phyloP scores from a whole-genome alignment of 106 monocot species.

The Allium cepa region DNA sequence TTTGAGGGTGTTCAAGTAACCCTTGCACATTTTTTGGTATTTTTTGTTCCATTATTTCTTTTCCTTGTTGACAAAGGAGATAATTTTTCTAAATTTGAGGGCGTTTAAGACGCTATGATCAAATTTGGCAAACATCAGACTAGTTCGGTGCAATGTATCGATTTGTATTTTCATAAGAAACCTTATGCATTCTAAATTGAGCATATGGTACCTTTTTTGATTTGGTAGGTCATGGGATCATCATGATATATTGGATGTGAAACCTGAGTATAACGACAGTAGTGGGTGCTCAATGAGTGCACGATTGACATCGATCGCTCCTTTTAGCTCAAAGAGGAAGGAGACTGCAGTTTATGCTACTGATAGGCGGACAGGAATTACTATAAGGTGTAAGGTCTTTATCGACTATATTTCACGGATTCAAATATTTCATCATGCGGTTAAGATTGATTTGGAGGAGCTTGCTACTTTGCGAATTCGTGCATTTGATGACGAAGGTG shows the following conservation, averaged over 20 bases:
- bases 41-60: no score
- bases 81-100: no score
- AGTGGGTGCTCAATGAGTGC: conserved; percentile 84
- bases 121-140: no score
- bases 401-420: conserved; percentile 76
- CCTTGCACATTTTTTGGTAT: no score
- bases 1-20: no score
- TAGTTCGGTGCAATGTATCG: no score
- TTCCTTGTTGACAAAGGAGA: no score
- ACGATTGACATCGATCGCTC: conserved; percentile 68
- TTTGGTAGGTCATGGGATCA: conserved; percentile 94
- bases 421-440: conserved; percentile 91
- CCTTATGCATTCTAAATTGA: background rate
- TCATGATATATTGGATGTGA: conserved; percentile 80
- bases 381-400: conserved; percentile 82
- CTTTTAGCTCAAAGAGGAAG: conserved; percentile 56
- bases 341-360: conserved; percentile 91
- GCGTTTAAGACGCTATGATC: no score
- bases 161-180: background rate
- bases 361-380: conserved; percentile 49
- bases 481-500: conserved; percentile 95
- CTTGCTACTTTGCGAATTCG: conserved; percentile 67
- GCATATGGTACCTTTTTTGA: background rate
- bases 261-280: conserved; percentile 80
- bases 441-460: conserved; percentile 87